These are phyloP conservation scores for Paraleonurus japonicus DNA, from an alignment of 257 asterid species.

Conservation along the genomic window DNA sequence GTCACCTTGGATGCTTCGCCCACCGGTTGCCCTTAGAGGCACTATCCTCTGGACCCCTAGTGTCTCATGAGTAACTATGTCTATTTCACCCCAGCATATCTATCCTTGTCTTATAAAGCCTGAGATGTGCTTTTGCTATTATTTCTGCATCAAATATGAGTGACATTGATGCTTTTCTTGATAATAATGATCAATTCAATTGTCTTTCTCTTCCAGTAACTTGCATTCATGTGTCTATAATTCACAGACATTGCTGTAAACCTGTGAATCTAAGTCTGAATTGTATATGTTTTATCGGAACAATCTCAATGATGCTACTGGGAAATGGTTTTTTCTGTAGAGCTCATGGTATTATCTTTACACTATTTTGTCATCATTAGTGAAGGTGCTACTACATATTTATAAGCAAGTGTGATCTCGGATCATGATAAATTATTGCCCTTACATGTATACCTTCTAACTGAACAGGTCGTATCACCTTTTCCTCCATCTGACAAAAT, in stretches of 20 bases:
- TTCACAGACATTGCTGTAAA: not conserved
- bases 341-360: constrained; percentile 1
- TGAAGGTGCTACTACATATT: not conserved
- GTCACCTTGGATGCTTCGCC: not conserved
- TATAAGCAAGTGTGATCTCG: not conserved
- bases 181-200: not conserved
- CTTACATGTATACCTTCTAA: constrained; percentile 20
- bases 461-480: constrained; percentile 80
- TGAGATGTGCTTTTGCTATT: not conserved
- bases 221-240: not conserved
- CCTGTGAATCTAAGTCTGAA: not conserved
- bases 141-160: not conserved
- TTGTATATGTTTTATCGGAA: not conserved
- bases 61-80: not conserved
- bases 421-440: not conserved
- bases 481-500: constrained; percentile 98
- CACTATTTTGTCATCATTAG: not conserved
- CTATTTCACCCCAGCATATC: not conserved
- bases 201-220: not conserved
- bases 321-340: not conserved
- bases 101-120: not conserved
- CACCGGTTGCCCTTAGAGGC: not conserved
- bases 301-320: not conserved
- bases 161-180: not conserved
- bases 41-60: not conserved